Conservation (phyloP, 306 rosid genomes). For the Acmispon strigosus region DNA sequence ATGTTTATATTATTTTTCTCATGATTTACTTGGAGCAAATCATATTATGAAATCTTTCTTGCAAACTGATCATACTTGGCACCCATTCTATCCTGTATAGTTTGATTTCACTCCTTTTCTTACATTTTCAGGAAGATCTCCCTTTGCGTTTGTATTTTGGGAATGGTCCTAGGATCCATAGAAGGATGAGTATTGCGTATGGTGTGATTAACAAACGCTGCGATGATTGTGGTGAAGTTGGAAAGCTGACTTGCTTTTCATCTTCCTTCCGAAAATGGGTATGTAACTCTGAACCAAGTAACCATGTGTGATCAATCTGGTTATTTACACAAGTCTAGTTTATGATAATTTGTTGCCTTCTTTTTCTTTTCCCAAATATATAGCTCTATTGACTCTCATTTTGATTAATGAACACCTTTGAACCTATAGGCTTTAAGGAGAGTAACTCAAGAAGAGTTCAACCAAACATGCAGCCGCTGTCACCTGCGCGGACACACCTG, state of each 20-base stretch:
- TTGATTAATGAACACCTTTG: neutral
- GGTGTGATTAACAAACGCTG: neutral
- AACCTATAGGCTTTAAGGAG: conserved; percentile 7
- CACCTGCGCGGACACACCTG: neutral
- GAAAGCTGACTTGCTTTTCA: conserved; percentile 14
- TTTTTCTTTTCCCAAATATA: neutral
- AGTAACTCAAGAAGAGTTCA: neutral
- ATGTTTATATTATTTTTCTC: neutral
- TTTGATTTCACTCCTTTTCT: neutral
- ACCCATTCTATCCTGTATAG: neutral
- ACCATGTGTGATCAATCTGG: neutral
- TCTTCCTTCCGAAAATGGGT: conserved; percentile 3
- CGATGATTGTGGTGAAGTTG: conserved; percentile 1
- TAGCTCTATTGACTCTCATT: neutral
- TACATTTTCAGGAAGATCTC: neutral
- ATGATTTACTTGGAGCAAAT: neutral
- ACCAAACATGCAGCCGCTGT: neutral
- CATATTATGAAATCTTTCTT: too few species aligned
- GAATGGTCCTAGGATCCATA: conserved; percentile 12
- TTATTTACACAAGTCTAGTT: neutral
- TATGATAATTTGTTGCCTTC: neutral
- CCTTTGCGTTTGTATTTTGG: conserved; percentile 14
- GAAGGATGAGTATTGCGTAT: neutral
- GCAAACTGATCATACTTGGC: too few species aligned
- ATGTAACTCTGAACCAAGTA: neutral